Conservation (phyloP, 495 filamentous ascomycete genomes). For the Penicillium pancosmium region DNA sequence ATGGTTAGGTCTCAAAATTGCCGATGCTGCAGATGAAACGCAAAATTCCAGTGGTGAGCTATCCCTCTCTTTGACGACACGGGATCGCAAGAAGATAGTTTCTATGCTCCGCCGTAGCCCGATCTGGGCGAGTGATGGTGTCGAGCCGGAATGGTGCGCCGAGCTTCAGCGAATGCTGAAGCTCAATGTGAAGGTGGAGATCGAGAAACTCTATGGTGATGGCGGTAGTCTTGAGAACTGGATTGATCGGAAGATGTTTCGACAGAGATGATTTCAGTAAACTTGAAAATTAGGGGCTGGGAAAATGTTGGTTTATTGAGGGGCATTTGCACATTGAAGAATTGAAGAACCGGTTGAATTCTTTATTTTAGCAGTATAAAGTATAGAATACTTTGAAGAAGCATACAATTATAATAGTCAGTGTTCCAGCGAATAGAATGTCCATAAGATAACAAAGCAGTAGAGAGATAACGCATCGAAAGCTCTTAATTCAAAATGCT, state of each 20-base stretch:
- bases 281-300: background rate
- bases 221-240: constrained; percentile 62
- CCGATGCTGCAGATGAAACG: constrained; percentile 51
- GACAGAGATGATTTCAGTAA: constrained; percentile 18
- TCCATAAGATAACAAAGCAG: too few species aligned
- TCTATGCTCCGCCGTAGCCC: constrained; percentile 63
- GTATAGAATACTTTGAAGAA: constrained; percentile 1
- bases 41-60: constrained; percentile 34
- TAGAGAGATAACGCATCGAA: background rate
- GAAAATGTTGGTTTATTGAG: background rate
- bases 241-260: constrained; percentile 57
- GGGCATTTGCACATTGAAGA: background rate
- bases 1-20: constrained; percentile 75
- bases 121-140: constrained; percentile 48
- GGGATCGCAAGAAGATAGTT: constrained; percentile 69
- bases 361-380: background rate
- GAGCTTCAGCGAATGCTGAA: constrained; percentile 88
- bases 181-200: constrained; percentile 85
- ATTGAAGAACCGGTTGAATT: background rate
- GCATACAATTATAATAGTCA: background rate
- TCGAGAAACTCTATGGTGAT: constrained; percentile 73
- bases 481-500: constrained; percentile 12
- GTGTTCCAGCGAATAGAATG: background rate
- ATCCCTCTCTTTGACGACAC: constrained; percentile 56
- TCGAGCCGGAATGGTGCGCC: constrained; percentile 55